These are phyloP conservation scores for Alternaria solani DNA, from an alignment of 2,329 filamentous ascomycete genomes.

Conservation along the genomic window DNA sequence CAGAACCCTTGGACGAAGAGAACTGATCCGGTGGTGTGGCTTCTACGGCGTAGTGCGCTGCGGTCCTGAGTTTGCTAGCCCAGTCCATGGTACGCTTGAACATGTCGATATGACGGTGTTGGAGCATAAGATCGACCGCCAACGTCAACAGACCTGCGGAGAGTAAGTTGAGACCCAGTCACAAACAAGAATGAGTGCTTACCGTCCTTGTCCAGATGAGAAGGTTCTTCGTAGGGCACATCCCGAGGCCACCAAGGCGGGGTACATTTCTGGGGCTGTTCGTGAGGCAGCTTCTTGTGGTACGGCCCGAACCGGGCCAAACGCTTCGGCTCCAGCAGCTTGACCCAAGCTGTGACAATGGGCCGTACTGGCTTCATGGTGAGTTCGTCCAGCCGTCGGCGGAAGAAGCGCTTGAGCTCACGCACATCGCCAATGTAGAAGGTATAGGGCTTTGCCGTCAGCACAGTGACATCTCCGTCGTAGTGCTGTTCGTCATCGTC, in stretches of 20 bases:
- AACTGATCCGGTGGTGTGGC: slow-evolving; percentile 34
- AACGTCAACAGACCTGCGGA: slow-evolving; percentile 35
- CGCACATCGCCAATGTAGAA: slow-evolving; percentile 41
- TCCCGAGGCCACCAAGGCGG: slow-evolving; percentile 44
- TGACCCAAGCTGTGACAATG: slow-evolving; percentile 46
- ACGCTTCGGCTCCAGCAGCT: slow-evolving; percentile 37
- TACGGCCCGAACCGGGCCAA: slow-evolving; percentile 37
- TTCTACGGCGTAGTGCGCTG: slow-evolving; percentile 31
- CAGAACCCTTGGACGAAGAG: slow-evolving; percentile 35
- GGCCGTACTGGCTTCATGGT: slow-evolving; percentile 44
- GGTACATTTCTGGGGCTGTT: slow-evolving; percentile 19
- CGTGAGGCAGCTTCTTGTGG: slow-evolving; percentile 27
- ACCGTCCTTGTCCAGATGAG: slow-evolving; percentile 42
- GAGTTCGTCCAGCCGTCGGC: slow-evolving; percentile 37
- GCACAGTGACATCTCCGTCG: slow-evolving; percentile 9
- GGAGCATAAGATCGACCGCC: slow-evolving; percentile 40
- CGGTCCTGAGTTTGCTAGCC: slow-evolving; percentile 29
- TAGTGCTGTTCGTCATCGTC: slow-evolving; percentile 8
- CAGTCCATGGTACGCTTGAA: slow-evolving; percentile 34
- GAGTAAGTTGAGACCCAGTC: slow-evolving; percentile 9
- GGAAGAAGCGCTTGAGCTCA: slow-evolving; percentile 32
- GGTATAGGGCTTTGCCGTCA: slow-evolving; percentile 18
- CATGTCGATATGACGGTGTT: slow-evolving; percentile 37
- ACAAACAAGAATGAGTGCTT: slow-evolving; percentile 2
- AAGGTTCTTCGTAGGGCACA: slow-evolving; percentile 43